Base-by-base conservation (phyloP, 2,329 filamentous ascomycete species). In the Xylaria sp. region DNA sequence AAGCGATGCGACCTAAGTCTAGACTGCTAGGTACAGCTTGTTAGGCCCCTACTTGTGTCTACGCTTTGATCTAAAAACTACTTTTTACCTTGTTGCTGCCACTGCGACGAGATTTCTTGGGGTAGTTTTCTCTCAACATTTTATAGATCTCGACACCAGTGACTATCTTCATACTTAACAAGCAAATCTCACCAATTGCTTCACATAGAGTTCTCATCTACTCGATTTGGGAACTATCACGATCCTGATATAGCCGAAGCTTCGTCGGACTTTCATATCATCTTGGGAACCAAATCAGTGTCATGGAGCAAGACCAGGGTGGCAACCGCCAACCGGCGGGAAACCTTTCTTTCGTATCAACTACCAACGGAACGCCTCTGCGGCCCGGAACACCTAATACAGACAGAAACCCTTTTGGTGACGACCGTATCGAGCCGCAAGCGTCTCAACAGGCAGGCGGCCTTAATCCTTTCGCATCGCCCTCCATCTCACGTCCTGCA, bases 381-480 rank as follows among this genome's bases (percentile, higher is more conserved):
- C 74, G 76, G 5, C 71, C 78, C 1, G 76, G 77, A 37, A 79
- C 79, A 13, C 79, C 79, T 43, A 79, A 75, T 69, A 80, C 76
- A 15, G 77, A 79, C 15, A 68, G 75, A 47, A 79, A 78, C 61
- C 78, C 77, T 2, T 81, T 81, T 48, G 71, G 73, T 54, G 79
- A 80, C 51, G 77, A 71, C 1, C 64, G 74, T 29, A 47, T 61
- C 44, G 66, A 69, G 6, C 37, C 63, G 3, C 64, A 67, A 21
- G 66, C 57, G 29, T 58, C 70, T n/a, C 69, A 60, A 25, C 69
- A 66, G 37, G 64, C 54, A 19, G 47, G 43, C 3, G 66, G 60
- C 15, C 70, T 72, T 23, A 82, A 84, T 65, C 81, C 82, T 1
- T 84, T 84, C 64, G 70, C 74, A 47, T 83, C 79, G 46, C 81